Conservation (phyloP, 2,329 filamentous ascomycete species). For the Sclerotinia sclerotiorum region DNA sequence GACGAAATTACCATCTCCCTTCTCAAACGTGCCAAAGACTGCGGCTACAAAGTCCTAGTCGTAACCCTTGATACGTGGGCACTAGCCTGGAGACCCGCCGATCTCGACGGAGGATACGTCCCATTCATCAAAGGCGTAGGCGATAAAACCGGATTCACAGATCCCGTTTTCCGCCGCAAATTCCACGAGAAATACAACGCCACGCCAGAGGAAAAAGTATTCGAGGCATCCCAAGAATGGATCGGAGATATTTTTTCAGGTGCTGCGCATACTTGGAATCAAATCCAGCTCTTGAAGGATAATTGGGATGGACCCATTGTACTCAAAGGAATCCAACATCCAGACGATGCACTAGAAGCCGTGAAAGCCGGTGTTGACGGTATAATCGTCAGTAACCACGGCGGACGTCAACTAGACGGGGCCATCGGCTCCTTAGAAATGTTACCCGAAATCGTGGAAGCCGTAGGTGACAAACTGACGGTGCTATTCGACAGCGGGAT, state of each 20-base stretch:
- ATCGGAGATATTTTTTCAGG: slow-evolving; percentile 53
- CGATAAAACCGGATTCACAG: slow-evolving; percentile 61
- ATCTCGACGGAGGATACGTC: slow-evolving; percentile 62
- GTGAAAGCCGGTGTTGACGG: slow-evolving; percentile 49
- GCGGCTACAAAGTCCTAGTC: slow-evolving; percentile 64
- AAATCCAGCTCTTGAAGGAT: slow-evolving; percentile 57
- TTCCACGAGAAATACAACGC: slow-evolving; percentile 54
- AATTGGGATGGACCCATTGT: slow-evolving; percentile 65
- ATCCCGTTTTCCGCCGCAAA: slow-evolving; percentile 62
- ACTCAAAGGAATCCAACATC: slow-evolving; percentile 57
- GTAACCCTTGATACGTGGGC: slow-evolving; percentile 73
- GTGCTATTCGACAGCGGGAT: slow-evolving; percentile 63
- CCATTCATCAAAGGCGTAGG: slow-evolving; percentile 61
- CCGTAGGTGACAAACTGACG: slow-evolving; percentile 57
- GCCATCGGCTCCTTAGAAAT: slow-evolving; percentile 55
- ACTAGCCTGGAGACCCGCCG: slow-evolving; percentile 66
- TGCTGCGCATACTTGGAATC: slow-evolving; percentile 57
- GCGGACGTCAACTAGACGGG: slow-evolving; percentile 56
- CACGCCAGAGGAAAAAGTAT: slow-evolving; percentile 46
- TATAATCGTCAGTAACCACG: slow-evolving; percentile 59
- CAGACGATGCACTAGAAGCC: slow-evolving; percentile 50
- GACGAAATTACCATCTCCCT: slow-evolving; percentile 66
- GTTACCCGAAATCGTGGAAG: slow-evolving; percentile 60
- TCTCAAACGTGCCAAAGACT: slow-evolving; percentile 58
- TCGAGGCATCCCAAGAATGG: slow-evolving; percentile 55